Percentiles rank a stretch among this genome's conserved stretches.
phyloP scores from a whole-genome alignment of 2,329 filamentous ascomycete genomes.

The Ophiostoma piceae region DNA sequence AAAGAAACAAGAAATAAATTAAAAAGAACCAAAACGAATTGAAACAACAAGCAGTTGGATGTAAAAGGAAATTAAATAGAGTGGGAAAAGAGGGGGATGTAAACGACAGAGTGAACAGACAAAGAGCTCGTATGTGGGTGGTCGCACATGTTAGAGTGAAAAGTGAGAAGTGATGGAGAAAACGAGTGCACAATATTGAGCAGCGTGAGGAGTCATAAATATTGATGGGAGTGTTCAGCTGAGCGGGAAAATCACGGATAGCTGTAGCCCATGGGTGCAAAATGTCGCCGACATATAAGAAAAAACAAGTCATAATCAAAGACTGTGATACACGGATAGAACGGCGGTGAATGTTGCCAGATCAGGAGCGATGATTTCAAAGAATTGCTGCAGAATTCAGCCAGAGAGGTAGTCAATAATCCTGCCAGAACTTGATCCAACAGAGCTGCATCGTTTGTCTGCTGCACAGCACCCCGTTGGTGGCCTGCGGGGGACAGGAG shows the following conservation, averaged over 20 bases:
- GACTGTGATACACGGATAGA: too few relatives aligned
- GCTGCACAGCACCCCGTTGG: not conserved
- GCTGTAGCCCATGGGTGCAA: too few relatives aligned
- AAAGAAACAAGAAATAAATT: too few relatives aligned
- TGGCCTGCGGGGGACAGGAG: not conserved
- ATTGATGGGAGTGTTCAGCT: not conserved
- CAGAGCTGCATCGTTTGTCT: not conserved
- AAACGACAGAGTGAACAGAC: not conserved
- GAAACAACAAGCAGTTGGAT: too few relatives aligned
- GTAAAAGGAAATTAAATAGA: not conserved
- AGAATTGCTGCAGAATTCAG: too few relatives aligned
- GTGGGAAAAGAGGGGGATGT: not conserved
- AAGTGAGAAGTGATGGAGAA: not conserved
- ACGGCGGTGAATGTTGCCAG: too few relatives aligned
- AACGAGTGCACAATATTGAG: not conserved
- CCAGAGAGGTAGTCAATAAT: too few relatives aligned
- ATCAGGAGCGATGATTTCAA: too few relatives aligned
- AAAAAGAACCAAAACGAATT: too few relatives aligned
- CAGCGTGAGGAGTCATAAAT: not conserved
- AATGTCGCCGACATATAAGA: too few relatives aligned
- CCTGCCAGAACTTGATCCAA: too few relatives aligned
- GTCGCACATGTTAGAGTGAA: not conserved
- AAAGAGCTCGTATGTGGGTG: not conserved
- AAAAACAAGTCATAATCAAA: too few relatives aligned
- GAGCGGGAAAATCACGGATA: not conserved